These are phyloP conservation scores for Argentina anserina DNA, from an alignment of 306 rosid species.

Conservation along the genomic window DNA sequence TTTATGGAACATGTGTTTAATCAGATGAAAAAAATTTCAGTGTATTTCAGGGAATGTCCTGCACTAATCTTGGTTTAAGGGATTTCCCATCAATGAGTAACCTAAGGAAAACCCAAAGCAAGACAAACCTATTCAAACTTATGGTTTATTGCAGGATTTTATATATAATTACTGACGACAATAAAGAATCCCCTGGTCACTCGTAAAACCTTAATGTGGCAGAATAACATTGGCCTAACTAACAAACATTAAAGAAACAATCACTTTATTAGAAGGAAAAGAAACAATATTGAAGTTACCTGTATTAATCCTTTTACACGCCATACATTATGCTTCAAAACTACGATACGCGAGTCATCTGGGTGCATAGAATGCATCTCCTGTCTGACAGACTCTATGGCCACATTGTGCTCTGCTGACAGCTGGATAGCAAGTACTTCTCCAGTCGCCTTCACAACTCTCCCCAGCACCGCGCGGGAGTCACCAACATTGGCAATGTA, in stretches of 20 bases:
- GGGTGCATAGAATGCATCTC: constrained; percentile 96
- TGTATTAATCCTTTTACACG: constrained; percentile 96
- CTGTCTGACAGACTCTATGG: constrained; percentile 77
- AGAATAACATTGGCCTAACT: constrained; percentile 1
- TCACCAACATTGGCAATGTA: constrained; percentile 93
- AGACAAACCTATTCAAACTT: background rate
- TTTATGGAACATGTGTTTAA: too few species aligned
- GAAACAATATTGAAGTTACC: constrained; percentile 36
- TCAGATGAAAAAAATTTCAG: background rate
- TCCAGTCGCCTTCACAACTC: constrained; percentile 68
- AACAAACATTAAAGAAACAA: background rate
- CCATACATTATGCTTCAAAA: constrained; percentile 93
- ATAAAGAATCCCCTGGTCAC: background rate
- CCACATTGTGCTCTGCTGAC: constrained; percentile 86
- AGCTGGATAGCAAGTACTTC: constrained; percentile 79
- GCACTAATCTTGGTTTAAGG: background rate
- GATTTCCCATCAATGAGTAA: background rate
- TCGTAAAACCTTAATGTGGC: background rate
- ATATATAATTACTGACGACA: background rate
- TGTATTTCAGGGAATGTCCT: background rate
- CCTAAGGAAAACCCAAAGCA: background rate
- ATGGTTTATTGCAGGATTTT: background rate
- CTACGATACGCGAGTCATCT: constrained; percentile 72
- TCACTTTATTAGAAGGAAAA: background rate
- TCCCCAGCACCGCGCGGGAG: constrained; percentile 91